Percentiles rank a stretch among this genome's conserved stretches.
Evolutionary conservation across 331 rosid genomes (phyloP).

Genomic region (Telfairia occidentalis): DNA sequence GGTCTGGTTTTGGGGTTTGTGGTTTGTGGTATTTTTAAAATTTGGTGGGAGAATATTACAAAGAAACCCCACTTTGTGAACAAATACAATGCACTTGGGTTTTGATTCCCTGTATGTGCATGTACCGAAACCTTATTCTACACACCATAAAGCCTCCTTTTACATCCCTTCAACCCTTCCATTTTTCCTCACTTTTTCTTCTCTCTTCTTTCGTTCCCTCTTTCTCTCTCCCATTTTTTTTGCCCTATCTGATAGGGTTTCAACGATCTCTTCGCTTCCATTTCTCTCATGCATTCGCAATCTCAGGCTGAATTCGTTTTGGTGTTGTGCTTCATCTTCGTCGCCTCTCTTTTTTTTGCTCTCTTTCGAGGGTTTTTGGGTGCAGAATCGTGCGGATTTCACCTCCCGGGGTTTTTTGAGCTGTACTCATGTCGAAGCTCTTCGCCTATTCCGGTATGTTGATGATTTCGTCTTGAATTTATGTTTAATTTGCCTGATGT

Average conservation of each 20-base stretch:
- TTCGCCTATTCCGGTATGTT: constrained; percentile 58
- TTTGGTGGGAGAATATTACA: constrained; percentile 37
- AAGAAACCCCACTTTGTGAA: constrained; percentile 35
- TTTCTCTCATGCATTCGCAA: constrained; percentile 43
- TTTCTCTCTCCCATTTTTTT: constrained; percentile 17
- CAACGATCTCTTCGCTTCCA: constrained; percentile 14
- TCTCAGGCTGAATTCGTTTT: constrained; percentile 8
- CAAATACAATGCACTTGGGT: constrained; percentile 67
- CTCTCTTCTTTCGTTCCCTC: background rate
- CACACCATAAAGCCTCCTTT: constrained; percentile 34
- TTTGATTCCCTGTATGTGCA: constrained; percentile 25
- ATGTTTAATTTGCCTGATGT: background rate
- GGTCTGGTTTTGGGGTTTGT: constrained; percentile 33
- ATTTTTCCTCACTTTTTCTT: constrained; percentile 1
- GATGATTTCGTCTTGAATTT: background rate
- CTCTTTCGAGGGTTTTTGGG: constrained; percentile 42
- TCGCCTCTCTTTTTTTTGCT: constrained; percentile 39
- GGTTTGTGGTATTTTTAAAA: constrained; percentile 16
- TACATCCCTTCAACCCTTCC: background rate
- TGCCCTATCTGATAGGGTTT: constrained; percentile 80
- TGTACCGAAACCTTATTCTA: constrained; percentile 23
- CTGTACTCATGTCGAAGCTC: constrained; percentile 69
- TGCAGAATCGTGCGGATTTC: constrained; percentile 22
- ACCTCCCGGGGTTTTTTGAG: constrained; percentile 36
- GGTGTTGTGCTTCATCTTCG: constrained; percentile 19